These are phyloP conservation scores for Debaryomyces hansenii DNA, from an alignment of 805 yeast species.

Conservation along the genomic window DNA sequence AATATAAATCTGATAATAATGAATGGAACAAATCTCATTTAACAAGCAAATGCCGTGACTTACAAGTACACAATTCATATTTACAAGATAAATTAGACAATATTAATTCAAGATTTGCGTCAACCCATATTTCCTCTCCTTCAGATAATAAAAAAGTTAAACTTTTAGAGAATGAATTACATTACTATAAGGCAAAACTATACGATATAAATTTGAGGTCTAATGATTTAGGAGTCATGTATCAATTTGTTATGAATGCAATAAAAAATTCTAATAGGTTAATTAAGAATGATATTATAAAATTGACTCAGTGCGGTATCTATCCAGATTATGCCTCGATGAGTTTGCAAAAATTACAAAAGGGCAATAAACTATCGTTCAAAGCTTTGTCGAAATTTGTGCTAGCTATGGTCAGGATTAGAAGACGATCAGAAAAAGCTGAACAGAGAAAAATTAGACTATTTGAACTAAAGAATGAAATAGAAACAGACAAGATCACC, in stretches of 20 bases:
- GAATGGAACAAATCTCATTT: conserved; percentile 16
- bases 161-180: conserved; percentile 40
- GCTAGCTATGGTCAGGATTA: conserved; percentile 34
- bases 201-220: conserved; percentile 40
- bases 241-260: conserved; percentile 28
- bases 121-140: conserved; percentile 22
- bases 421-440: conserved; percentile 27
- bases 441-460: conserved; percentile 25
- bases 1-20: conserved; percentile 7
- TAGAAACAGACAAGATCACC: conserved; percentile 26
- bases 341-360: conserved; percentile 9
- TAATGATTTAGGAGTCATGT: conserved; percentile 36
- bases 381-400: conserved; percentile 37
- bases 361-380: conserved; percentile 24
- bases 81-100: conserved; percentile 31
- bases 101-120: conserved; percentile 19
- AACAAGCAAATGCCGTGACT: neutral
- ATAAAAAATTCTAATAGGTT: conserved; percentile 26
- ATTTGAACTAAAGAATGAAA: conserved; percentile 27
- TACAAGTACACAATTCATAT: conserved; percentile 1
- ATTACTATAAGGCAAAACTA: conserved; percentile 47
- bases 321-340: conserved; percentile 29
- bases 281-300: conserved; percentile 26
- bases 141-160: conserved; percentile 16
- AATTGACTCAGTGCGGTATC: conserved; percentile 30